phyloP scores from a whole-genome alignment of 108 stramenopile genomes.

The Aurantiochytrium sp. region DNA sequence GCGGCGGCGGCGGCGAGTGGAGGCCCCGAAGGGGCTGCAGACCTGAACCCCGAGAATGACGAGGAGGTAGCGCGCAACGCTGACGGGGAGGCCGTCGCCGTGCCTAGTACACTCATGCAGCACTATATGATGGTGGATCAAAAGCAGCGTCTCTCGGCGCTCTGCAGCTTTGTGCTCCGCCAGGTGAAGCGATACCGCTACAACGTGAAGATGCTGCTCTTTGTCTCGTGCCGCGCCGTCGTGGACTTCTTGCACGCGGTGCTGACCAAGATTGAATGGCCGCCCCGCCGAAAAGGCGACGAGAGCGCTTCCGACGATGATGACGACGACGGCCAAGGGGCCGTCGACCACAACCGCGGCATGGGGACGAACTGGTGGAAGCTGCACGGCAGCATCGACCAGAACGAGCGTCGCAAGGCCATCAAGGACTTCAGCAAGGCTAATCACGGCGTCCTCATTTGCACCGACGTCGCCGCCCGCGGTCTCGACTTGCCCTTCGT shows the following conservation, averaged over 20 bases:
- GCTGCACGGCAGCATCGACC: slow-evolving; percentile 65
- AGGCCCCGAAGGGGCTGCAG: not conserved
- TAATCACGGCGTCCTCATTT: slow-evolving; percentile 63
- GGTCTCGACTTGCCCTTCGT: slow-evolving; percentile 76
- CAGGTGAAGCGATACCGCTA: slow-evolving; percentile 51
- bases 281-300: not conserved
- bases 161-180: slow-evolving; percentile 75
- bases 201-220: slow-evolving; percentile 3
- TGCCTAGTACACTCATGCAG: slow-evolving; percentile 80
- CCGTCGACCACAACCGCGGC: not conserved
- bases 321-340: not conserved
- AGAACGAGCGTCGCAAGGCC: slow-evolving; percentile 63
- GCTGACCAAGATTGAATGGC: slow-evolving; percentile 14
- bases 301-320: not conserved
- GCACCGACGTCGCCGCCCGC: slow-evolving; percentile 88
- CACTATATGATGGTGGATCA: slow-evolving; percentile 76
- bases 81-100: slow-evolving; percentile 44
- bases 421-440: slow-evolving; percentile 56
- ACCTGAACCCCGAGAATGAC: not conserved
- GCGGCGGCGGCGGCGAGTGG: slow-evolving; percentile 6
- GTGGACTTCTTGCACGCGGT: slow-evolving; percentile 5
- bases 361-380: slow-evolving; percentile 18
- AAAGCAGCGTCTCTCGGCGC: slow-evolving; percentile 78
- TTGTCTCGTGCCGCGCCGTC: not conserved
- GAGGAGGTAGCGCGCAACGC: too few species aligned